Evolutionary conservation across 106 monocot species (phyloP).

Genomic region (Allium sativum): DNA sequence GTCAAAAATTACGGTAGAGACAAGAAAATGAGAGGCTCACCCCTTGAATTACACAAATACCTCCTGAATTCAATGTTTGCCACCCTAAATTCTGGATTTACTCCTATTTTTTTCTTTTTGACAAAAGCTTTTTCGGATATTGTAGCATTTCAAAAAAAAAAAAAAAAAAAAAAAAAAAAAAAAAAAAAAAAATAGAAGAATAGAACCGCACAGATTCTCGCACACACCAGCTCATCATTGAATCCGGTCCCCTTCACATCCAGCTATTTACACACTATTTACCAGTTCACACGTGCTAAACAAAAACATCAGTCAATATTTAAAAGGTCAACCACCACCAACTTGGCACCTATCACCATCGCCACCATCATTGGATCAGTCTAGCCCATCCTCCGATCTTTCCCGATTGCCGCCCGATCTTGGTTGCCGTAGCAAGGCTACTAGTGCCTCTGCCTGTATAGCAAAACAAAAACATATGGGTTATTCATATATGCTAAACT

Average conservation of each 20-base stretch:
- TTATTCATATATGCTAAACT: not conserved
- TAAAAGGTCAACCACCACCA: too few species aligned
- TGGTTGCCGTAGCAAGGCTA: slow-evolving; percentile 42
- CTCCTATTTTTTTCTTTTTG: too few species aligned
- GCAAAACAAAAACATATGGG: not conserved
- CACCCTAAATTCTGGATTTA: too few species aligned
- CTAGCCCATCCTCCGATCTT: not conserved
- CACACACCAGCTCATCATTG: not conserved
- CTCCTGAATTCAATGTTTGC: too few species aligned
- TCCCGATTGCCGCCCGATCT: slow-evolving; percentile 12
- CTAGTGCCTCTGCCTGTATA: slow-evolving; percentile 51
- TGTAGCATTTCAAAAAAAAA: too few species aligned
- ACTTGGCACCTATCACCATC: slow-evolving; percentile 6
- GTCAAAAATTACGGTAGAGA: too few species aligned
- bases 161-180: too few species aligned
- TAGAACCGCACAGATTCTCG: not conserved
- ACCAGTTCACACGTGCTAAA: not conserved
- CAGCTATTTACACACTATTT: not conserved
- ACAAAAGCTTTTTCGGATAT: too few species aligned
- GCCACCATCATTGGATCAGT: slow-evolving; percentile 7
- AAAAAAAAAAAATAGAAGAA: too few species aligned
- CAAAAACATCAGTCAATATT: not conserved
- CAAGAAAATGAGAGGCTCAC: too few species aligned
- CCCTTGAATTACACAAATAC: too few species aligned
- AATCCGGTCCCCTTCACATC: not conserved